These are phyloP conservation scores for Macrotyloma uniflorum DNA, from an alignment of 306 rosid genomes.

Conservation along the genomic window DNA sequence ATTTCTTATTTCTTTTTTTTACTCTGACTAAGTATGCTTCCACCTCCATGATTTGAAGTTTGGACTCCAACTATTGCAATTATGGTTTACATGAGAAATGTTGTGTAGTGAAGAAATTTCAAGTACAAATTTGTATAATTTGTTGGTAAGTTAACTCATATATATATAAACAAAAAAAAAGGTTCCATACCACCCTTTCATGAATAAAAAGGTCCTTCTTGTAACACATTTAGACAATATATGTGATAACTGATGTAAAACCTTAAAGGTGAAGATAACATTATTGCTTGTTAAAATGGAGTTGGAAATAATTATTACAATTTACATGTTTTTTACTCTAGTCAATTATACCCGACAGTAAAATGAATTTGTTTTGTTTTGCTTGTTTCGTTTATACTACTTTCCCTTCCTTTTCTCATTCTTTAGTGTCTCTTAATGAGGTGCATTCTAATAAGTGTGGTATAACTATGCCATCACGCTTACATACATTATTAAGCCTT, in stretches of 20 bases:
- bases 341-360: neutral
- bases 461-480: neutral
- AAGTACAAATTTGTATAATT: too few relatives aligned
- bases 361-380: neutral
- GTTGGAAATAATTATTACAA: conserved; percentile 4
- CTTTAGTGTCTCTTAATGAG: neutral
- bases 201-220: too few relatives aligned
- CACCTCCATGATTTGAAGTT: too few relatives aligned
- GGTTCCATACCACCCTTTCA: too few relatives aligned
- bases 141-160: too few relatives aligned
- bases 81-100: too few relatives aligned
- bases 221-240: too few relatives aligned
- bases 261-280: neutral
- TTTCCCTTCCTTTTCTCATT: neutral
- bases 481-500: neutral
- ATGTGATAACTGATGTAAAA: neutral
- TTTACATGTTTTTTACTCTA: neutral
- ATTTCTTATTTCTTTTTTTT: too few relatives aligned
- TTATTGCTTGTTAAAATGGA: neutral
- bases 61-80: too few relatives aligned
- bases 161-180: too few relatives aligned
- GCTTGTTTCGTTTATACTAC: neutral
- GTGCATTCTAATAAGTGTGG: neutral
- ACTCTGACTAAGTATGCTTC: too few relatives aligned
- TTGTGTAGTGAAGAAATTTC: too few relatives aligned